Conservation (phyloP, 2,329 filamentous ascomycete species). For the Pseudogymnoascus sp. region DNA sequence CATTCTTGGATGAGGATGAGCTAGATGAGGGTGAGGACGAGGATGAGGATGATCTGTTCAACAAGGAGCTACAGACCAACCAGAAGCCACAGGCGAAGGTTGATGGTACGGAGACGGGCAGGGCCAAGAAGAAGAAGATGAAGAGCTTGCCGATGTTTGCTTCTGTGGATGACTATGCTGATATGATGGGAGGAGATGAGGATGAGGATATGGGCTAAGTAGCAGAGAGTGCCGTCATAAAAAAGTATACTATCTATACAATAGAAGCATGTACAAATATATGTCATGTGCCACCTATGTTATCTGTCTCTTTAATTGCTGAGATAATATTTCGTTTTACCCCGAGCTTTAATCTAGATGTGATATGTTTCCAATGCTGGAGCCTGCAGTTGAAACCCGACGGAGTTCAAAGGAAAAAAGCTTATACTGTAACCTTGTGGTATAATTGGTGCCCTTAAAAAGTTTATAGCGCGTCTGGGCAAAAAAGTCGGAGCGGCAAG, state of each 20-base stretch:
- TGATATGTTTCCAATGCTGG: background rate
- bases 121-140: constrained; percentile 70
- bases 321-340: background rate
- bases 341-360: background rate
- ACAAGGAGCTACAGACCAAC: constrained; percentile 26
- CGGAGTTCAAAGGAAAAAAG: background rate
- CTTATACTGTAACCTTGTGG: background rate
- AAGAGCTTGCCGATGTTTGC: constrained; percentile 90
- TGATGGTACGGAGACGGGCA: constrained; percentile 30
- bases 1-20: constrained; percentile 23
- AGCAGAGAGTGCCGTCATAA: background rate
- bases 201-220: constrained; percentile 30
- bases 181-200: constrained; percentile 66
- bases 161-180: constrained; percentile 86
- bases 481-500: background rate
- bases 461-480: background rate
- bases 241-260: constrained; percentile 4
- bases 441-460: background rate
- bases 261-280: constrained; percentile 10
- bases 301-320: too few relatives aligned
- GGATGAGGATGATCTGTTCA: constrained; percentile 39
- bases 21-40: constrained; percentile 33
- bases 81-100: constrained; percentile 36
- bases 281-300: constrained; percentile 11
- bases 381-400: background rate